Base-by-base conservation (phyloP, 108 stramenopile species). In the Stephanodiscus minutulus region DNA sequence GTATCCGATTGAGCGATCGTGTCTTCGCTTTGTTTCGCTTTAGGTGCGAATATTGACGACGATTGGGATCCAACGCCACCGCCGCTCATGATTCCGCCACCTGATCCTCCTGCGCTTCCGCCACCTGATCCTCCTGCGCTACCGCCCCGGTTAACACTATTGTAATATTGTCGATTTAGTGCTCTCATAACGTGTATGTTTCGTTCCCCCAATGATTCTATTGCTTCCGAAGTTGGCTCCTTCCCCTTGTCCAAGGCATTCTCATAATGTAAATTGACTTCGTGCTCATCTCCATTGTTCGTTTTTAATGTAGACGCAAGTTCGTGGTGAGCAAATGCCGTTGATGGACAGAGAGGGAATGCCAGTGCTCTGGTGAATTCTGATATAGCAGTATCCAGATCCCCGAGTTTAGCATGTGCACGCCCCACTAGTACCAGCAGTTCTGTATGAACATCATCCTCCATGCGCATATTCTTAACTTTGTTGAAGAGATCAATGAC, bases 211-310 rank as follows among this genome's bases (percentile, higher is more conserved):
- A 82, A 66, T 28, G 72, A 52, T 60, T 72, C 66, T 15, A 82
- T 78, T 64, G 76, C 72, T 58, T 82, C 82, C 35, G 63, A 15
- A 17, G 82, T 68, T 43, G 72, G 72, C 54, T 82, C 82, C 72
- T 67, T 68, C 4, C 76, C 77, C 66, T 78, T 27, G 36, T 82
- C 70, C 37, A 82, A 58, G 48, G 82, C 72, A 36, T 68, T 68
- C 43, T 77, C 76, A 63, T 74, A 77, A 44, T 82, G 76, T 27
- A 63, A 63, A 33, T 78, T 57, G 22, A 77, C 62, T 52, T 82
- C 72, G 49, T 77, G 76, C 20, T 27, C 41, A 22, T 82, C 82
- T 21, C 55, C 72, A 49, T 58, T 36, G 60, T 44, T 77, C 60
- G 63, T 62, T 11, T 39, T 46, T 25, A 82, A 37, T 8, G 66